A percentile compares a stretch with the other conserved stretches of the same genome.
These are phyloP conservation scores for Myxozyma melibiosi DNA, from an alignment of 805 yeast species.

Conservation along the genomic window DNA sequence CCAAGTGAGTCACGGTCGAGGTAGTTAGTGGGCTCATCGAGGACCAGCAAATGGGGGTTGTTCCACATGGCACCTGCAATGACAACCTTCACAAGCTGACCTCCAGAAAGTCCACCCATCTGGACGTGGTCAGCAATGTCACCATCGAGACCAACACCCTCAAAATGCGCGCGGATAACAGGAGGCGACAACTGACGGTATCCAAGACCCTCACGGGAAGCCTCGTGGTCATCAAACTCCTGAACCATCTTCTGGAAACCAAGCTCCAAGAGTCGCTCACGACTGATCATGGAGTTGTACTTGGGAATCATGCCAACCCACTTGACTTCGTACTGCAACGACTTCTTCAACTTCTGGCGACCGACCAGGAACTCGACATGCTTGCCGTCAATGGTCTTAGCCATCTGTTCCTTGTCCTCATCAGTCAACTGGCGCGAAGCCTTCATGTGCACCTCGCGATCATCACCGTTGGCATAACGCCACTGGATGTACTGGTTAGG, in stretches of 20 bases:
- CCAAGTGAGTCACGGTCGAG: conserved; percentile 97
- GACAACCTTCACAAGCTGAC: conserved; percentile 96
- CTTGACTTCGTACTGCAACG: conserved; percentile 95
- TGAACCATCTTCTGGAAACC: conserved; percentile 91
- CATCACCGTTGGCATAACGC: conserved; percentile 98
- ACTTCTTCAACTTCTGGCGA: conserved; percentile 92
- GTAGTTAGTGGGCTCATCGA: conserved; percentile 98
- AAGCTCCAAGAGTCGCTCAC: conserved; percentile 74
- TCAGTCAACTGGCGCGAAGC: conserved; percentile 87
- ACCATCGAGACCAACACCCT: conserved; percentile 95
- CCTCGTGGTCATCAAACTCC: conserved; percentile 98
- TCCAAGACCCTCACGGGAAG: conserved; percentile 98
- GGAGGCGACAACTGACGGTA: conserved; percentile 91
- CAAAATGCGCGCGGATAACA: conserved; percentile 94
- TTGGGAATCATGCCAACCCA: conserved; percentile 87
- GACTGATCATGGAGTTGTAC: conserved; percentile 90
- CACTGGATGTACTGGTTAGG: conserved; percentile 98
- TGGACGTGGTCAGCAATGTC: conserved; percentile 99
- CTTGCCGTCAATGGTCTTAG: conserved; percentile 76
- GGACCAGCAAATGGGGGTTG: conserved; percentile 92
- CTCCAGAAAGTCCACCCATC: conserved; percentile 94
- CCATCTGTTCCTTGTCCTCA: conserved; percentile 75
- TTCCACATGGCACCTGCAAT: conserved; percentile 99
- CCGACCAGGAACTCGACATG: conserved; percentile 93
- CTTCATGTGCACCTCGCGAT: conserved; percentile 91